Percentiles rank a stretch among this genome's conserved stretches.
Evolutionary conservation across 768 basidiomycete species (phyloP).

Genomic region (Tricholomella constricta): DNA sequence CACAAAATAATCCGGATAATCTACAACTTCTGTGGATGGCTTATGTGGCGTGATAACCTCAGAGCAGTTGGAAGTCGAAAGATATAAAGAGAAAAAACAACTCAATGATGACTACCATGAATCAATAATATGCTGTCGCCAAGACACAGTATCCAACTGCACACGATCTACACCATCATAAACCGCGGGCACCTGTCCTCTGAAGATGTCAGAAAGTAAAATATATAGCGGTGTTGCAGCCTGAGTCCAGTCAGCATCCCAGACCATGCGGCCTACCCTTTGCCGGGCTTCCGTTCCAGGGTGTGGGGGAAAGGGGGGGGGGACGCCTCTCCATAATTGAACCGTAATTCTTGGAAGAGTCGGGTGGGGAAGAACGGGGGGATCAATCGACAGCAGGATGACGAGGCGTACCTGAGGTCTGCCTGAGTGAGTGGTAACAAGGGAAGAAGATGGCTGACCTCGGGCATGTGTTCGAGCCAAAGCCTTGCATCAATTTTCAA

Average conservation of each 20-base stretch:
- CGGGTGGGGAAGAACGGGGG: too few relatives aligned
- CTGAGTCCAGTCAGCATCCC: constrained; percentile 20
- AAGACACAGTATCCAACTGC: constrained; percentile 11
- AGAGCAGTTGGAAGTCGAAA: too few relatives aligned
- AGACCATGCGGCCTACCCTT: constrained; percentile 8
- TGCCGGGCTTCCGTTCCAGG: too few relatives aligned
- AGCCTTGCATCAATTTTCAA: constrained; percentile 19
- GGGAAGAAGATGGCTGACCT: constrained; percentile 14
- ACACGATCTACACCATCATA: constrained; percentile 16
- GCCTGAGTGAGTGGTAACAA: constrained; percentile 12
- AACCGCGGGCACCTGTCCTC: constrained; percentile 13
- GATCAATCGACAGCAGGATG: constrained; percentile 18
- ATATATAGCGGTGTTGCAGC: constrained; percentile 14
- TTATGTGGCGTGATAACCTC: too few relatives aligned
- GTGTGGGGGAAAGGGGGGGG: too few relatives aligned
- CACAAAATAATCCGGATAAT: too few relatives aligned
- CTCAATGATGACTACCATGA: too few relatives aligned
- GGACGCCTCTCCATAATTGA: too few relatives aligned
- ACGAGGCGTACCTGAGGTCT: constrained; percentile 19
- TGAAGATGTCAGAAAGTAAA: constrained; percentile 20
- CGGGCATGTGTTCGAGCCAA: constrained; percentile 19
- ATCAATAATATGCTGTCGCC: constrained; percentile 17
- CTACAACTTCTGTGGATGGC: too few relatives aligned
- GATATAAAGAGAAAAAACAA: too few relatives aligned
- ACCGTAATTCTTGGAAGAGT: too few relatives aligned